These are phyloP conservation scores for Phytophthora vignae DNA, from an alignment of 352 stramenopile genomes.

Conservation along the genomic window DNA sequence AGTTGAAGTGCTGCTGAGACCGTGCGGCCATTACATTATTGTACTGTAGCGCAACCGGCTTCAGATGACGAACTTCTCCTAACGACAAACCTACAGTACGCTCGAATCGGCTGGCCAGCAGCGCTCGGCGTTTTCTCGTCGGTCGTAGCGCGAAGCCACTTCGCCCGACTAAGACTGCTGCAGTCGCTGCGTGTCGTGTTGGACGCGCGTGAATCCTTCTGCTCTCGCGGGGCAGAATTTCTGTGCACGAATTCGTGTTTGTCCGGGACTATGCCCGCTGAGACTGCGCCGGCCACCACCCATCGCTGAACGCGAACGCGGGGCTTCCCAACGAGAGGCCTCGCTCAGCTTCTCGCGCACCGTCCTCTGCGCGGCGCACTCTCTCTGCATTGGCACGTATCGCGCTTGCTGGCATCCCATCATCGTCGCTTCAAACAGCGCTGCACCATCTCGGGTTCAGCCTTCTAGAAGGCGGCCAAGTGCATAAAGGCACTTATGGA, in stretches of 20 bases:
- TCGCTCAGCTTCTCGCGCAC: slow-evolving; percentile 8
- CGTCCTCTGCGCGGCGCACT: slow-evolving; percentile 24
- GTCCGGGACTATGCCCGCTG: neutral
- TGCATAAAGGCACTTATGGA: too few species aligned
- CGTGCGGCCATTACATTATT: neutral
- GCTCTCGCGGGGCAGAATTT: slow-evolving; percentile 11
- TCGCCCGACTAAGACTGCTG: neutral
- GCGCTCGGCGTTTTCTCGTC: slow-evolving; percentile 1
- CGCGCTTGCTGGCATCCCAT: slow-evolving; percentile 25
- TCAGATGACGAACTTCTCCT: slow-evolving; percentile 1
- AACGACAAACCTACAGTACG: slow-evolving; percentile 10
- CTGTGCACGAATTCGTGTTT: slow-evolving; percentile 31
- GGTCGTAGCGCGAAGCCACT: slow-evolving; percentile 7
- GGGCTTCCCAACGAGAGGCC: slow-evolving; percentile 13
- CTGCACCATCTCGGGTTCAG: slow-evolving; percentile 14
- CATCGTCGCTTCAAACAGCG: slow-evolving; percentile 12
- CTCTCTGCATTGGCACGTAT: slow-evolving; percentile 30
- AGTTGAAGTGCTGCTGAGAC: neutral
- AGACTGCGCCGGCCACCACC: slow-evolving; percentile 8
- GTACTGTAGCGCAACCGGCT: slow-evolving; percentile 10
- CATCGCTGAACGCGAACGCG: slow-evolving; percentile 15
- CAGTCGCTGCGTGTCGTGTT: neutral
- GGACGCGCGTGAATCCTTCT: slow-evolving; percentile 12
- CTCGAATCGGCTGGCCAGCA: slow-evolving; percentile 18
- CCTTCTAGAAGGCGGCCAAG: slow-evolving; percentile 1